Percentiles rank a stretch among this genome's conserved stretches.
These are phyloP conservation scores for Graphilbum fragrans DNA, from an alignment of 2,329 filamentous ascomycete species.

Conservation along the genomic window DNA sequence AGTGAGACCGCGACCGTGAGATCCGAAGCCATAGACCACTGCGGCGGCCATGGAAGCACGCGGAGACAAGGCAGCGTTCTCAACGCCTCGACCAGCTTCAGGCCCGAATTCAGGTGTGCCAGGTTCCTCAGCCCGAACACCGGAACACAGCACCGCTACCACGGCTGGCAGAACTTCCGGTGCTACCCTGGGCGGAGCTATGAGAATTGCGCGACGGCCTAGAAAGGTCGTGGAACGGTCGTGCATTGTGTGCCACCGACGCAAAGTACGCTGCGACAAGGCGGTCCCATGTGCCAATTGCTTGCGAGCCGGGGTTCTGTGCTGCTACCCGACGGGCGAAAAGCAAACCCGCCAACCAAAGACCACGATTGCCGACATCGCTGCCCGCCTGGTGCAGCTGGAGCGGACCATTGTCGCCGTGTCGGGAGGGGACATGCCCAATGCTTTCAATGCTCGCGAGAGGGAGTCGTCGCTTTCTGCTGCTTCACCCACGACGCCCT, in stretches of 20 bases:
- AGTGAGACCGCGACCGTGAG: too few relatives aligned
- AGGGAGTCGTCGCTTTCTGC: too few relatives aligned
- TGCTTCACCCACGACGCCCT: too few relatives aligned
- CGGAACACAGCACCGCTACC: background rate
- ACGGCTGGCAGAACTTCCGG: too few relatives aligned
- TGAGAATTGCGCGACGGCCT: background rate
- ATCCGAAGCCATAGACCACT: too few relatives aligned
- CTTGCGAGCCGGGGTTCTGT: constrained; percentile 11
- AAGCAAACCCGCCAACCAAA: constrained; percentile 9
- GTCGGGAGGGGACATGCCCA: constrained; percentile 3
- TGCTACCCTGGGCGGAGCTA: background rate
- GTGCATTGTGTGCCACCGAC: constrained; percentile 14
- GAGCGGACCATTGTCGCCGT: constrained; percentile 15
- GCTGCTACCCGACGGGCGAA: constrained; percentile 12
- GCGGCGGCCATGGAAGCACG: too few relatives aligned
- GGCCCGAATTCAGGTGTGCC: too few relatives aligned
- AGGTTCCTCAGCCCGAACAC: background rate
- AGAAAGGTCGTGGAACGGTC: constrained; percentile 10
- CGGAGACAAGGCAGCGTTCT: too few relatives aligned
- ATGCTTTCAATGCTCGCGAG: background rate
- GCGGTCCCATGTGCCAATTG: constrained; percentile 13
- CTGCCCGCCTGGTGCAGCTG: constrained; percentile 11
- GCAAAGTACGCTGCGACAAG: constrained; percentile 16
- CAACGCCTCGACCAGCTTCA: too few relatives aligned
- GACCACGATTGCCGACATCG: constrained; percentile 14